Percentiles rank a stretch among this genome's conserved stretches.
Evolutionary conservation across 176 grass and related monocot species (phyloP).

Genomic region (Avena atlantica): DNA sequence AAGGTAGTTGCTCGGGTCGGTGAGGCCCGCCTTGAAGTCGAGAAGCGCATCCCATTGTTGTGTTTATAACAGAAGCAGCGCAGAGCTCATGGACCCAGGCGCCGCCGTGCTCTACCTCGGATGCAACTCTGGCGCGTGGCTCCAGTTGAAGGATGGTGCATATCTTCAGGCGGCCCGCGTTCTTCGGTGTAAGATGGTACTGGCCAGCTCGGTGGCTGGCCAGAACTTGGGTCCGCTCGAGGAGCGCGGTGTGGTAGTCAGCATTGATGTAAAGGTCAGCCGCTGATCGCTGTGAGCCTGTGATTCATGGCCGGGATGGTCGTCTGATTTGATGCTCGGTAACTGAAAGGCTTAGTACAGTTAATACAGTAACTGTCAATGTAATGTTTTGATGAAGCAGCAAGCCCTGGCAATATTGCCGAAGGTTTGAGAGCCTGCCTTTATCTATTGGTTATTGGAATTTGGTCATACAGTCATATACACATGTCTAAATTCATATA

Average conservation of each 20-base stretch:
- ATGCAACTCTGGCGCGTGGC: conserved; percentile 67
- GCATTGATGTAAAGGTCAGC: conserved; percentile 63
- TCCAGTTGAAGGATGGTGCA: conserved; percentile 44
- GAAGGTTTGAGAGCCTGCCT: conserved; percentile 43
- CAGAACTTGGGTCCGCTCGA: conserved; percentile 70
- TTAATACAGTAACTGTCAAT: conserved; percentile 56
- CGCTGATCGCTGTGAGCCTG: not conserved
- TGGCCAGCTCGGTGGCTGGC: conserved; percentile 50
- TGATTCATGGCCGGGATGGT: not conserved
- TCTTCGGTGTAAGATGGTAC: not conserved
- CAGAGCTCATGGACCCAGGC: no score
- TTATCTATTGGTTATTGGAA: not conserved
- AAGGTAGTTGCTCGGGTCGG: no score
- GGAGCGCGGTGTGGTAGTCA: conserved; percentile 55
- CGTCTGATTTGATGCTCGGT: conserved; percentile 18
- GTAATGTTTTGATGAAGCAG: conserved; percentile 68
- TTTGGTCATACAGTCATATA: no score
- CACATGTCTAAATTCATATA: no score
- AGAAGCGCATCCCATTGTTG: no score
- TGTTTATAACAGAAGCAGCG: no score
- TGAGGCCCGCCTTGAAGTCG: no score
- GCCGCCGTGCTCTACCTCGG: conserved; percentile 46
- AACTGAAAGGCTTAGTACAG: not conserved
- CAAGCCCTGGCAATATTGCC: conserved; percentile 52
- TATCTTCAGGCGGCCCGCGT: not conserved